These are phyloP conservation scores for Botryosphaeria dothidea DNA, from an alignment of 2,329 filamentous ascomycete genomes.

Conservation along the genomic window DNA sequence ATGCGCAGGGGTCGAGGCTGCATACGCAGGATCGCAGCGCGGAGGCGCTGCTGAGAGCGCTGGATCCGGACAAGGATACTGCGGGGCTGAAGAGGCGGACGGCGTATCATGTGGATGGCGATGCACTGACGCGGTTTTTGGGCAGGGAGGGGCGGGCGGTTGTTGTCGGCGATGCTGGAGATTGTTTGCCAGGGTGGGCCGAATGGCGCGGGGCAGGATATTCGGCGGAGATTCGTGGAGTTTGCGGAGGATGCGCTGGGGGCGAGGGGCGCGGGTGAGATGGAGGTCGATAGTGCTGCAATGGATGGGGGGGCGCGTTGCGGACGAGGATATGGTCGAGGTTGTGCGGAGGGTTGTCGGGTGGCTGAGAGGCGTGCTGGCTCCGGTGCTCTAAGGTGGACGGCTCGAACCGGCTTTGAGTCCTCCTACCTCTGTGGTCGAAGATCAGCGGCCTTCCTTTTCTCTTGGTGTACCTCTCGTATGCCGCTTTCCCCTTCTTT, in stretches of 20 bases:
- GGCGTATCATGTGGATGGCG: constrained; percentile 45
- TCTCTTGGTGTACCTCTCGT: not conserved
- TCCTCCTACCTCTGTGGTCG: not conserved
- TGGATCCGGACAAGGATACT: constrained; percentile 29
- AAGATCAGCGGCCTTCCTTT: not conserved
- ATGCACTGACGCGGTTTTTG: constrained; percentile 39
- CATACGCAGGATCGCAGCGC: constrained; percentile 21
- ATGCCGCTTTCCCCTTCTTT: not conserved
- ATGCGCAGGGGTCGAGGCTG: not conserved
- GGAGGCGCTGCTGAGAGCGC: constrained; percentile 26
- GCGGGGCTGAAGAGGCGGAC: constrained; percentile 23
- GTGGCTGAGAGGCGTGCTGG: constrained; percentile 8
- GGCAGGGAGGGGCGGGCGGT: not conserved
- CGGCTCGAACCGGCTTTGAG: not conserved
- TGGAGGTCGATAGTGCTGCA: constrained; percentile 19
- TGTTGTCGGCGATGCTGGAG: not conserved
- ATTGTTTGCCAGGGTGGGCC: not conserved
- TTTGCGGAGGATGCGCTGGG: constrained; percentile 28
- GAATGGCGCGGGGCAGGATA: constrained; percentile 25
- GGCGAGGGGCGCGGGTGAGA: constrained; percentile 23
- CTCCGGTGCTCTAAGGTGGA: not conserved
- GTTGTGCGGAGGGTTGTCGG: not conserved
- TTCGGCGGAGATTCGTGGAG: constrained; percentile 28
- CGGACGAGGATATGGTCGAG: not conserved
- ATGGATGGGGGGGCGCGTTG: not conserved